Evolutionary conservation across 78 protist species (phyloP).

Genomic region (Capsaspora owczarzaki): DNA sequence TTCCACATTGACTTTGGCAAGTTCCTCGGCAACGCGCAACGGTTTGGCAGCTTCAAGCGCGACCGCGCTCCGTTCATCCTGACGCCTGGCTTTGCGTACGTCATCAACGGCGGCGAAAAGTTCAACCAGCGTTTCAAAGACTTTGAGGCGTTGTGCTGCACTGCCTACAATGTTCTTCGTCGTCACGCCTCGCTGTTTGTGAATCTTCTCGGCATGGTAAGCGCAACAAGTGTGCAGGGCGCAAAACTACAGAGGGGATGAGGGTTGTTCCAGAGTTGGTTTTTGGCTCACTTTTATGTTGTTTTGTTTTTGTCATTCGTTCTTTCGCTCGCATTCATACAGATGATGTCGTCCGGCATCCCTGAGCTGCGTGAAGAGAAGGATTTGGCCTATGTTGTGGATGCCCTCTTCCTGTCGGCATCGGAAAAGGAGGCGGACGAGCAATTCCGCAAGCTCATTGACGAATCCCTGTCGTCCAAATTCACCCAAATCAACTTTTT

Average conservation of each 20-base stretch:
- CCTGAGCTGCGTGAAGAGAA: conserved; percentile 70
- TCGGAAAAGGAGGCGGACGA: conserved; percentile 42
- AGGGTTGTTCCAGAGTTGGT: too few species aligned
- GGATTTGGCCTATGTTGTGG: conserved; percentile 65
- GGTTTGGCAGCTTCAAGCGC: conserved; percentile 63
- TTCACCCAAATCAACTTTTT: conserved; percentile 7
- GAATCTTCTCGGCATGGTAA: conserved; percentile 48
- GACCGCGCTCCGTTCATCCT: conserved; percentile 94
- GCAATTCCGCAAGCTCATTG: neutral
- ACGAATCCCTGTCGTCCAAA: neutral
- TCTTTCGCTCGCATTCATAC: conserved; percentile 4
- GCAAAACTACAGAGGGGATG: too few species aligned
- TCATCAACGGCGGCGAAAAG: conserved; percentile 43
- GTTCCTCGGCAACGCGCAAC: conserved; percentile 71
- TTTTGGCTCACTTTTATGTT: too few species aligned
- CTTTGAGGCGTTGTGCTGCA: conserved; percentile 59
- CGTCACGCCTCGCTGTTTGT: conserved; percentile 55
- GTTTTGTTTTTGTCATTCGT: too few species aligned
- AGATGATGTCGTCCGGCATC: conserved; percentile 63
- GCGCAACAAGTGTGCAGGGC: too few species aligned
- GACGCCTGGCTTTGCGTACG: conserved; percentile 54
- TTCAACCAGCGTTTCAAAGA: conserved; percentile 39
- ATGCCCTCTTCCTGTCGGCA: conserved; percentile 35
- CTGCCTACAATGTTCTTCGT: conserved; percentile 77
- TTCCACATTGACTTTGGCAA: conserved; percentile 91